Conservation (phyloP, 257 asterid genomes). For the Jaltomata sinuosa region DNA sequence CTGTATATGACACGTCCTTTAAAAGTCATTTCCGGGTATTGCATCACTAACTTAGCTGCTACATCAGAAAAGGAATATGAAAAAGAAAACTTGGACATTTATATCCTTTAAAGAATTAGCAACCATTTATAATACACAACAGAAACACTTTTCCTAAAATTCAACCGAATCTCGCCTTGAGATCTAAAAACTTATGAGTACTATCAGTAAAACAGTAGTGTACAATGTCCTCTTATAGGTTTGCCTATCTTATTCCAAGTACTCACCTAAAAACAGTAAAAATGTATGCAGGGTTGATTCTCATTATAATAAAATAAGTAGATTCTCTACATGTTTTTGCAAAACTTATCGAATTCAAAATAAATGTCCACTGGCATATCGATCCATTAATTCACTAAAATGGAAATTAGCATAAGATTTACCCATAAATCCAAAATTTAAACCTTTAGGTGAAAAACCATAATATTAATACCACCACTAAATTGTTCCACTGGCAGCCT, state of each 20-base stretch:
- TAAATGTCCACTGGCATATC: not conserved
- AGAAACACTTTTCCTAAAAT: not conserved
- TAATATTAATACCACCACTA: not conserved
- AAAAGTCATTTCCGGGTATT: constrained; percentile 41
- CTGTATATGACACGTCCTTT: constrained; percentile 62
- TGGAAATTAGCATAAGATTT: not conserved
- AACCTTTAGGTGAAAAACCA: not conserved
- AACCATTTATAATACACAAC: not conserved
- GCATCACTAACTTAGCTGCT: constrained; percentile 5
- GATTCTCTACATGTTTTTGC: not conserved
- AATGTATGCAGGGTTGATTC: no score
- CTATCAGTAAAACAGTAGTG: not conserved
- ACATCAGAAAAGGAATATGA: not conserved
- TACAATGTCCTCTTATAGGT: not conserved
- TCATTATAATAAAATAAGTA: no score
- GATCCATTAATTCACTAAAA: not conserved
- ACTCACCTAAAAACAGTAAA: not conserved
- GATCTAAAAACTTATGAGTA: not conserved
- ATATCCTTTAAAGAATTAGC: not conserved
- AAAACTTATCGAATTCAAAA: not conserved
- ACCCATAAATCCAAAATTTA: not conserved
- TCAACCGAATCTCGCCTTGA: not conserved
- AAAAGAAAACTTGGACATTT: not conserved
- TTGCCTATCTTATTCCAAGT: not conserved
- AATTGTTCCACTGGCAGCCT: not conserved